phyloP scores from a whole-genome alignment of 371 early-diverging fungal genomes.

The Choanephora cucurbitarum region DNA sequence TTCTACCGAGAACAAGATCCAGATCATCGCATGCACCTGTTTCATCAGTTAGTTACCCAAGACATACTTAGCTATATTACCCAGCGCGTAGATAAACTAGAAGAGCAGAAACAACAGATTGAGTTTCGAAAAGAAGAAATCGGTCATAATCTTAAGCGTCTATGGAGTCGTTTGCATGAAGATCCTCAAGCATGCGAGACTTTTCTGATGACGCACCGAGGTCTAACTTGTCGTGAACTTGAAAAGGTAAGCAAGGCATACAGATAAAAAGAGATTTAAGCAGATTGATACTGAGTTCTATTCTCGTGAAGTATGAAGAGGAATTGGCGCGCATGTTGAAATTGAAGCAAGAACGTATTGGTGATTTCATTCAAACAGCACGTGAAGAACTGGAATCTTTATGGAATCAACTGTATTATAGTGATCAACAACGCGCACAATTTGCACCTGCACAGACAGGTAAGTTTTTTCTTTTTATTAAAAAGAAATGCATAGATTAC shows the following conservation, averaged over 20 bases:
- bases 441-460: slow-evolving; percentile 36
- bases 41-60: slow-evolving; percentile 21
- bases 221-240: slow-evolving; percentile 29
- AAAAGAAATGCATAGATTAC: too few relatives aligned
- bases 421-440: slow-evolving; percentile 27
- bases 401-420: slow-evolving; percentile 49
- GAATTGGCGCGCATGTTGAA: slow-evolving; percentile 28
- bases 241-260: slow-evolving; percentile 28
- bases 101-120: slow-evolving; percentile 31
- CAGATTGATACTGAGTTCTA: too few relatives aligned
- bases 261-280: too few relatives aligned
- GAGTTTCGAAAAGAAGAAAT: slow-evolving; percentile 44
- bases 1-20: slow-evolving; percentile 16
- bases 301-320: slow-evolving; percentile 15
- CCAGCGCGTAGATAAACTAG: slow-evolving; percentile 23
- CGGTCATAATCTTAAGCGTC: slow-evolving; percentile 25
- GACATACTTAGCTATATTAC: slow-evolving; percentile 18
- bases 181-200: slow-evolving; percentile 24
- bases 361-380: slow-evolving; percentile 42
- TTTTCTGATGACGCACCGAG: slow-evolving; percentile 30
- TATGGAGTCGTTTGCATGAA: slow-evolving; percentile 42
- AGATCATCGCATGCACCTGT: slow-evolving; percentile 19
- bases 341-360: slow-evolving; percentile 41
- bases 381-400: slow-evolving; percentile 34
- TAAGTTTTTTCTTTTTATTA: too few relatives aligned